Conservation (phyloP, 2,329 filamentous ascomycete genomes). For the Alternaria sp. region DNA sequence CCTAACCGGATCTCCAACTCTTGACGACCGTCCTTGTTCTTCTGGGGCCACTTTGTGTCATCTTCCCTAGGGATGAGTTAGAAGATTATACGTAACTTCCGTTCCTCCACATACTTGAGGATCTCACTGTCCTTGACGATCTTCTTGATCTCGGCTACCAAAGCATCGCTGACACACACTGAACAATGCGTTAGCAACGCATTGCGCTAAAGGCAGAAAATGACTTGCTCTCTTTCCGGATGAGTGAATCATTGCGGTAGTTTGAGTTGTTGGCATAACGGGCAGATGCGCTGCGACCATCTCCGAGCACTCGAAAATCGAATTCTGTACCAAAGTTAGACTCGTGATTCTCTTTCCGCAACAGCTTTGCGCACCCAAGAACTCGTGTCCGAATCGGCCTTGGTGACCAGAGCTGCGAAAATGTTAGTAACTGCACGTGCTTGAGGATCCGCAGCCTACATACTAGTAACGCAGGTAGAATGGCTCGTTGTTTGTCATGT, state of each 20-base stretch:
- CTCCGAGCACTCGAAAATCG: conserved; percentile 89
- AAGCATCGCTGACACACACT: conserved; percentile 95
- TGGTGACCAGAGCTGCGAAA: conserved; percentile 86
- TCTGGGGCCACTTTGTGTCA: conserved; percentile 97
- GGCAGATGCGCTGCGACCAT: conserved; percentile 90
- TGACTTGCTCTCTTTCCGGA: conserved; percentile 95
- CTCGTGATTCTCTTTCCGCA: background rate
- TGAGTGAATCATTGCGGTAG: conserved; percentile 97
- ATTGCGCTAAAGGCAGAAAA: background rate
- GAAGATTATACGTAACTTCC: background rate
- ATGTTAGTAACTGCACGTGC: conserved; percentile 27
- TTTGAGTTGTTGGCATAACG: conserved; percentile 99
- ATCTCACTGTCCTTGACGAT: conserved; percentile 98
- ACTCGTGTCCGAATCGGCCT: conserved; percentile 97
- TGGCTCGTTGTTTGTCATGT: conserved; percentile 74
- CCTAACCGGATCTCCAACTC: conserved; percentile 94
- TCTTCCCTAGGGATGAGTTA: conserved; percentile 74
- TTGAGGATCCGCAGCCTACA: conserved; percentile 43
- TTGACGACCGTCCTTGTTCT: conserved; percentile 98
- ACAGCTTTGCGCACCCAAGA: conserved; percentile 71
- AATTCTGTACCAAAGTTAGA: conserved; percentile 71
- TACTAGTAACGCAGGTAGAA: conserved; percentile 99
- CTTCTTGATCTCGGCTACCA: conserved; percentile 93
- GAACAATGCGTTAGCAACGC: conserved; percentile 6
- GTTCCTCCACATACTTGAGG: conserved; percentile 72